Evolutionary conservation across 2,329 filamentous ascomycete species (phyloP).

Genomic region (Fusarium palustre): DNA sequence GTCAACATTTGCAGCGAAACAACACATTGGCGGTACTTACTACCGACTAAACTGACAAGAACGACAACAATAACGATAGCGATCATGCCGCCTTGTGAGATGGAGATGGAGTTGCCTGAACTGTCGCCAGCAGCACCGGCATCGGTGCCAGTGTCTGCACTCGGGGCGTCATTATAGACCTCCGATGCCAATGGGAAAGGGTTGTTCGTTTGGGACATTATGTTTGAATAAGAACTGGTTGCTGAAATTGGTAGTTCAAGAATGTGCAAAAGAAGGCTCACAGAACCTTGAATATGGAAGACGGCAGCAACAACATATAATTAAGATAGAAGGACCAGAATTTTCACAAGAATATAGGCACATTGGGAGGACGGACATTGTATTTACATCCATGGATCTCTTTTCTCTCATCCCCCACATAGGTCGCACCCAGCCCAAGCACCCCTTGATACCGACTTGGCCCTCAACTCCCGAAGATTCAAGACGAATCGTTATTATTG

Average conservation of each 20-base stretch:
- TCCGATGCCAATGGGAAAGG: conserved; percentile 60
- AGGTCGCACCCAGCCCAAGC: conserved; percentile 12
- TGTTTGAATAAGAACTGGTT: conserved; percentile 18
- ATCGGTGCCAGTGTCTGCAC: conserved; percentile 60
- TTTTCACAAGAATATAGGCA: neutral
- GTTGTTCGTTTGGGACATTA: conserved; percentile 56
- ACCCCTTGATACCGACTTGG: conserved; percentile 33
- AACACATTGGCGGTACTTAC: conserved; percentile 59
- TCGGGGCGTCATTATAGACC: conserved; percentile 53
- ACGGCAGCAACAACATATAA: conserved; percentile 22
- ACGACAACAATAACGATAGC: conserved; percentile 81
- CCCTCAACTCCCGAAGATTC: conserved; percentile 26
- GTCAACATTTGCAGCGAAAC: conserved; percentile 26
- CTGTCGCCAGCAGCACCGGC: conserved; percentile 75
- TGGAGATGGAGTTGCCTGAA: conserved; percentile 65
- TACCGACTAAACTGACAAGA: conserved; percentile 73
- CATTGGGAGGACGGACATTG: conserved; percentile 36
- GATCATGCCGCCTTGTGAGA: conserved; percentile 77
- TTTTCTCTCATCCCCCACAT: conserved; percentile 33
- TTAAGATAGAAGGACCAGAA: conserved; percentile 4
- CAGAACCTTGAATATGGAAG: conserved; percentile 35
- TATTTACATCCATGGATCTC: conserved; percentile 42
- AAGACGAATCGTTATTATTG: conserved; percentile 44
- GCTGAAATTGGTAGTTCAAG: conserved; percentile 7
- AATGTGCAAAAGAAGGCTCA: conserved; percentile 26